These are phyloP conservation scores for Kodamaea sp. DNA, from an alignment of 1,139 yeast species.

Conservation along the genomic window DNA sequence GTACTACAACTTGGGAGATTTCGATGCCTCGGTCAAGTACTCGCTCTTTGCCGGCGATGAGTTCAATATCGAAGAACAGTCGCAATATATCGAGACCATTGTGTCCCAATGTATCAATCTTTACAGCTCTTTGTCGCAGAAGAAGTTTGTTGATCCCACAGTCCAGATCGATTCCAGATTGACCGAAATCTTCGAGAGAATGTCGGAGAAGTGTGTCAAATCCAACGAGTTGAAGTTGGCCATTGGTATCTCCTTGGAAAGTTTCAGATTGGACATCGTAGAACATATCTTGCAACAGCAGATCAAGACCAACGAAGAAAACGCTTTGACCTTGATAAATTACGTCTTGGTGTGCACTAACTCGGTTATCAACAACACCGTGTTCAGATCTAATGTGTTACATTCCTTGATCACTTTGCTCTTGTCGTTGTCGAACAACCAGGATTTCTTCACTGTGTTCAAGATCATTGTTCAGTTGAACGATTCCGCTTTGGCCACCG, in stretches of 20 bases:
- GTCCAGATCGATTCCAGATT: slow-evolving; percentile 62
- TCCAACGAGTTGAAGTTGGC: slow-evolving; percentile 78
- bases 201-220: slow-evolving; percentile 78
- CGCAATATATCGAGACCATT: slow-evolving; percentile 92
- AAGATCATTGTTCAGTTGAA: slow-evolving; percentile 89
- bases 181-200: slow-evolving; percentile 72
- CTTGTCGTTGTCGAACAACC: slow-evolving; percentile 61
- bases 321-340: slow-evolving; percentile 58
- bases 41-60: slow-evolving; percentile 83
- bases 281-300: slow-evolving; percentile 58
- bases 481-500: slow-evolving; percentile 68
- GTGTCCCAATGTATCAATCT: slow-evolving; percentile 89
- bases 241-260: slow-evolving; percentile 87
- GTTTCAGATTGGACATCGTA: slow-evolving; percentile 82
- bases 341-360: slow-evolving; percentile 80
- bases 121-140: slow-evolving; percentile 68
- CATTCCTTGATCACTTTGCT: slow-evolving; percentile 62
- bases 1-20: slow-evolving; percentile 93
- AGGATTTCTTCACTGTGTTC: slow-evolving; percentile 75
- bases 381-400: slow-evolving; percentile 66
- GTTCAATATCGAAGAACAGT: slow-evolving; percentile 70
- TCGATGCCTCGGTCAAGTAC: slow-evolving; percentile 84
- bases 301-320: slow-evolving; percentile 39
- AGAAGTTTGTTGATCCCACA: slow-evolving; percentile 43
- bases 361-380: slow-evolving; percentile 55